Evolutionary conservation across 257 asterid genomes (phyloP), one percentile per base, ranked within the genome.

Genomic region (Agastache rugosa): DNA sequence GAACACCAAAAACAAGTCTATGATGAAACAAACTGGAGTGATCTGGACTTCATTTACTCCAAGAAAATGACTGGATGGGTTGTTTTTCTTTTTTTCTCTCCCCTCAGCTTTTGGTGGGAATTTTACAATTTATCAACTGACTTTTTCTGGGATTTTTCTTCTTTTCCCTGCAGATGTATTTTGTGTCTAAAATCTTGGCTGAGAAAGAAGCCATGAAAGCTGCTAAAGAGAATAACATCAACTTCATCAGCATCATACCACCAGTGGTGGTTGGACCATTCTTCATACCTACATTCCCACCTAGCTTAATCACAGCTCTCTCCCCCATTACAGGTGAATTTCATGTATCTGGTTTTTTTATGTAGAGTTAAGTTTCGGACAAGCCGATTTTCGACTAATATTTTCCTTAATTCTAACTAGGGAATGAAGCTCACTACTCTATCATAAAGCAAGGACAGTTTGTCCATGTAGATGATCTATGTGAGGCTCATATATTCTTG

Each of bases 41-140:
- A 94, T 75, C 74, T 90, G 80, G 92, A 90, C 45, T 94, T 94
- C 79, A 90, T 94, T 5, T 25, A 78, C 83, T 82, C 93, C 88
- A 90, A 78, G 76, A 94, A 92, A 78, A 90, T 92, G 98, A 90
- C 96, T 1, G 97, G 96, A 83, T 94, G 99, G 99, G 98, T 94
- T 19, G 84, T 54, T 47, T 12, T 25, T 35, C 50, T 69, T 17
- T 19, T 53, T 15, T 3, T 8, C 11, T 5, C 15, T 20, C n/a
- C 8, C 1, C 60, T 31, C 34, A 63, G 29, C 14, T 44, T 1
- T 19, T 35, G 42, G 25, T 20, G 22, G 63, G 17, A 8, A 17
- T 72, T 45, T 22, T 19, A 25, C 14, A 65, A 34, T 61, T 60
- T 59, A 65, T n/a, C 23, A 14, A 9, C 66, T 76, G 19, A 44